Percentiles rank a stretch among this genome's conserved stretches.
These are phyloP conservation scores for Penicillium polonicum DNA, from an alignment of 2,329 filamentous ascomycete genomes.

Conservation along the genomic window DNA sequence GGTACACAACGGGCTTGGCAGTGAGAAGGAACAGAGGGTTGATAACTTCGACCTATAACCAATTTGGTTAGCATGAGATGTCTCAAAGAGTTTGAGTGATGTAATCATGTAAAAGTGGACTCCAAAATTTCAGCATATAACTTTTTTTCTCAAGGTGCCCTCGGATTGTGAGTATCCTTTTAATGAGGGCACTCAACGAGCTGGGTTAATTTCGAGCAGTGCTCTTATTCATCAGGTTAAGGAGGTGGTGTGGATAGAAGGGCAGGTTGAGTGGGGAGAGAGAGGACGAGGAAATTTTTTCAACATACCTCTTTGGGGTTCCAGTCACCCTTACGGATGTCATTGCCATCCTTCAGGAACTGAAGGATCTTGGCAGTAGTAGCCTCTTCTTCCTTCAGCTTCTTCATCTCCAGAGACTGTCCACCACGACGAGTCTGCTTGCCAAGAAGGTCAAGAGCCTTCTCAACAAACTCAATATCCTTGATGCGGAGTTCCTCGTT, in stretches of 20 bases:
- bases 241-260: constrained; percentile 16
- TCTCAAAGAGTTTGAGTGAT: constrained; percentile 19
- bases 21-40: constrained; percentile 94
- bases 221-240: constrained; percentile 97
- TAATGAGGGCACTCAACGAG: constrained; percentile 88
- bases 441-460: constrained; percentile 84
- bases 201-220: constrained; percentile 93
- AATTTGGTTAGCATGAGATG: constrained; percentile 20
- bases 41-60: constrained; percentile 83
- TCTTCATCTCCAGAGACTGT: constrained; percentile 96
- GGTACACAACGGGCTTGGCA: constrained; percentile 94
- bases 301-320: constrained; percentile 80
- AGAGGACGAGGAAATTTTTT: constrained; percentile 18
- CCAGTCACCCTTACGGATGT: constrained; percentile 90
- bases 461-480: constrained; percentile 97
- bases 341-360: constrained; percentile 82
- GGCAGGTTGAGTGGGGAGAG: neutral
- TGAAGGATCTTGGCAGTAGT: constrained; percentile 87
- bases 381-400: constrained; percentile 89
- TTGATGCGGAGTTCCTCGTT: constrained; percentile 94
- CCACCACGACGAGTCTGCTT: constrained; percentile 95
- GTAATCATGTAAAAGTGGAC: constrained; percentile 16
- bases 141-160: constrained; percentile 84
- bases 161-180: constrained; percentile 63
- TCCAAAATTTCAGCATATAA: constrained; percentile 63